Evolutionary conservation across 306 rosid genomes (phyloP).

Genomic region (Glycine tomentella): DNA sequence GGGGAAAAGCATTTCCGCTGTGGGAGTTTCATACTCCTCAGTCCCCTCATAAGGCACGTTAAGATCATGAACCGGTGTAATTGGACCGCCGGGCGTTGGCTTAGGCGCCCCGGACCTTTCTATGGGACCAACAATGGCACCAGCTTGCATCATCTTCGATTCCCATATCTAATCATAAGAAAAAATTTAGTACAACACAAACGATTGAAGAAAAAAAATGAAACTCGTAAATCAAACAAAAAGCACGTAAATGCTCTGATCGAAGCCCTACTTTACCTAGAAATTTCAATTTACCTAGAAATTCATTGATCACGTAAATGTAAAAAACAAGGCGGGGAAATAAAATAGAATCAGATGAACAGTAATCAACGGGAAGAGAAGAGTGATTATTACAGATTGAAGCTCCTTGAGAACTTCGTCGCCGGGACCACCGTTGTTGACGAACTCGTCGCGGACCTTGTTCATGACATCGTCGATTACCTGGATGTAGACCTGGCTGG

Average conservation of each 20-base stretch:
- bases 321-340: background rate
- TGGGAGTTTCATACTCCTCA: slow-evolving; percentile 94
- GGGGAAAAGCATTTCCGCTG: slow-evolving; percentile 89
- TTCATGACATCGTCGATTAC: slow-evolving; percentile 87
- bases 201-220: background rate
- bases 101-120: slow-evolving; percentile 69
- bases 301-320: too few species aligned
- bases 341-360: background rate
- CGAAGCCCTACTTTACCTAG: too few species aligned
- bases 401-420: slow-evolving; percentile 94
- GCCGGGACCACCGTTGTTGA: slow-evolving; percentile 74
- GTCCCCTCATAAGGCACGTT: slow-evolving; percentile 88
- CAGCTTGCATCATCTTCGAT: slow-evolving; percentile 83
- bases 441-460: slow-evolving; percentile 91
- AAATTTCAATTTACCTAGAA: background rate
- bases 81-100: slow-evolving; percentile 73
- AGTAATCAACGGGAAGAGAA: background rate
- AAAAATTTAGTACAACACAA: slow-evolving; percentile 17
- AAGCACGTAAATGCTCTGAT: slow-evolving; percentile 58
- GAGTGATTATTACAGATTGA: slow-evolving; percentile 68
- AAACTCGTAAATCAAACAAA: slow-evolving; percentile 14
- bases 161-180: slow-evolving; percentile 73
- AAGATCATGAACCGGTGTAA: slow-evolving; percentile 91
- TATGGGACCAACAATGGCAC: slow-evolving; percentile 69
- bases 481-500: slow-evolving; percentile 81